These are phyloP conservation scores for Cordyceps fumosorosea DNA, from an alignment of 2,329 filamentous ascomycete species.

Conservation along the genomic window DNA sequence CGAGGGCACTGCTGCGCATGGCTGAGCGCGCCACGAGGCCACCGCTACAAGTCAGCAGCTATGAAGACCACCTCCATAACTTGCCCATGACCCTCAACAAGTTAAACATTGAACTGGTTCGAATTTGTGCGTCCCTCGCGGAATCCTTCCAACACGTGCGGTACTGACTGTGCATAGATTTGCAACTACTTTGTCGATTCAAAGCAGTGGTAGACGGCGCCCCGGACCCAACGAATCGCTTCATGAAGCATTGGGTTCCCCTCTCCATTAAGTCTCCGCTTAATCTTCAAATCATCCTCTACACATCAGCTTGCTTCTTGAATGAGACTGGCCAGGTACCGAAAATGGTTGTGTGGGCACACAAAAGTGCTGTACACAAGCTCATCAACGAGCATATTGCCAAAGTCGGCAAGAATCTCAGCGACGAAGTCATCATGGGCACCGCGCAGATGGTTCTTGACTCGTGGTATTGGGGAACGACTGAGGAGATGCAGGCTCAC, in stretches of 20 bases:
- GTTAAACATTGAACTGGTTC: constrained; percentile 41
- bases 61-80: constrained; percentile 31
- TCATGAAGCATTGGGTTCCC: constrained; percentile 42
- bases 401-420: constrained; percentile 28
- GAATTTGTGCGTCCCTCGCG: constrained; percentile 31
- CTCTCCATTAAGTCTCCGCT: constrained; percentile 43
- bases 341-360: constrained; percentile 34
- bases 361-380: constrained; percentile 37
- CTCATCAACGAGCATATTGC: constrained; percentile 43
- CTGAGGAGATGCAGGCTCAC: constrained; percentile 38
- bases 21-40: constrained; percentile 18
- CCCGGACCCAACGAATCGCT: constrained; percentile 36
- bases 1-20: constrained; percentile 20
- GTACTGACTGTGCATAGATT: constrained; percentile 27
- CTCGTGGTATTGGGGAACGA: constrained; percentile 49
- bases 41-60: constrained; percentile 19
- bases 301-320: constrained; percentile 45
- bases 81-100: constrained; percentile 36
- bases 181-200: constrained; percentile 44
- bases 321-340: constrained; percentile 42
- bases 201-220: constrained; percentile 44
- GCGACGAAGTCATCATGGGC: constrained; percentile 40
- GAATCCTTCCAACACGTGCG: not conserved
- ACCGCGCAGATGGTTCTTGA: constrained; percentile 43
- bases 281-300: constrained; percentile 41